Evolutionary conservation across 2,329 filamentous ascomycete species (phyloP).

Genomic region (Tolypocladium ovalisporum): DNA sequence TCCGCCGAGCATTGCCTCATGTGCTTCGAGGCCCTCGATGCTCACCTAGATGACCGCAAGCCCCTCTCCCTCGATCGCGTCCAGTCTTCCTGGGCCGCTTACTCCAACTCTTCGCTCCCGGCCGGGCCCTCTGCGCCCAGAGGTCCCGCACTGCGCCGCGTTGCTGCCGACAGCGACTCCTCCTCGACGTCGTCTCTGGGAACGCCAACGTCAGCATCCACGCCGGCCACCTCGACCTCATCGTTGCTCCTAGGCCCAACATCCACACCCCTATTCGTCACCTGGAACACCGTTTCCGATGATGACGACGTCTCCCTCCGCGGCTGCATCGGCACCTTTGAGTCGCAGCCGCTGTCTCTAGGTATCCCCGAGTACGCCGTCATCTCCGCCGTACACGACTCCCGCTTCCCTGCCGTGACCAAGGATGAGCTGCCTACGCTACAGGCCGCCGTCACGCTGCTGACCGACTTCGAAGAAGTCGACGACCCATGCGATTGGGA

Average conservation of each 20-base stretch:
- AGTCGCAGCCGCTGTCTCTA: slow-evolving; percentile 58
- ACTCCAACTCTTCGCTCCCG: slow-evolving; percentile 10
- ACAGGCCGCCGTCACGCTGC: slow-evolving; percentile 64
- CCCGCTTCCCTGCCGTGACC: slow-evolving; percentile 47
- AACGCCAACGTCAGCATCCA: slow-evolving; percentile 30
- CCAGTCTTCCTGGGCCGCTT: slow-evolving; percentile 51
- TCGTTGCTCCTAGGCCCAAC: slow-evolving; percentile 25
- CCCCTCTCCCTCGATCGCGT: slow-evolving; percentile 58
- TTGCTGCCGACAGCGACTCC: slow-evolving; percentile 20
- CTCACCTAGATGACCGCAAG: slow-evolving; percentile 60
- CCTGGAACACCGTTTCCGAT: slow-evolving; percentile 65
- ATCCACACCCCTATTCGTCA: slow-evolving; percentile 77
- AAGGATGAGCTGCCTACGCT: slow-evolving; percentile 44
- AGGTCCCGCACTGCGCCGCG: slow-evolving; percentile 30
- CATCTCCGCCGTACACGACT: slow-evolving; percentile 60
- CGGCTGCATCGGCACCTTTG: slow-evolving; percentile 95
- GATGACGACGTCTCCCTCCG: slow-evolving; percentile 49
- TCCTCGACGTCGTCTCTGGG: slow-evolving; percentile 23
- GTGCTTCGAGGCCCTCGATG: slow-evolving; percentile 81
- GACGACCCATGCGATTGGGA: slow-evolving; percentile 72
- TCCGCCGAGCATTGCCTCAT: slow-evolving; percentile 76
- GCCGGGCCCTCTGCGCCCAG: slow-evolving; percentile 15
- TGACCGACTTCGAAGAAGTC: slow-evolving; percentile 75
- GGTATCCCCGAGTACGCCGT: slow-evolving; percentile 74
- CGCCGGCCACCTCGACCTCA: slow-evolving; percentile 32